A percentile compares a stretch with the other conserved stretches of the same genome.
Evolutionary conservation across 305 asterid species (phyloP).

Genomic region (Fraxinus ornus): DNA sequence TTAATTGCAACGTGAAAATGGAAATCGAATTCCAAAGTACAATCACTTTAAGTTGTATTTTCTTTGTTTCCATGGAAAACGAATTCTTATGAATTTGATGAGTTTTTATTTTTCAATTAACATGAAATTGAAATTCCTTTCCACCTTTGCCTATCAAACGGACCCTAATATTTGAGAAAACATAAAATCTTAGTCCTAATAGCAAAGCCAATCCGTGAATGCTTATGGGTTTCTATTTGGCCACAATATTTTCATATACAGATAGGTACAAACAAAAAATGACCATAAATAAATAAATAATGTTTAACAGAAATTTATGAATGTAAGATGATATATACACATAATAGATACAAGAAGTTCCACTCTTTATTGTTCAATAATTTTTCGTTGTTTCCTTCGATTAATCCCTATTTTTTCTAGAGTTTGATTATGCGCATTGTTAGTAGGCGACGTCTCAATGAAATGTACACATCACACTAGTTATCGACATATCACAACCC

Average conservation of each 20-base stretch:
- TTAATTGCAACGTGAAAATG: too few relatives aligned
- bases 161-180: too few relatives aligned
- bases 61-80: too few relatives aligned
- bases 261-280: constrained; percentile 16
- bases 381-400: not conserved
- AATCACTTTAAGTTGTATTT: too few relatives aligned
- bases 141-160: too few relatives aligned
- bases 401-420: not conserved
- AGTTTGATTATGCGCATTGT: not conserved
- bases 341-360: constrained; percentile 30
- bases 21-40: too few relatives aligned
- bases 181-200: too few relatives aligned
- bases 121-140: too few relatives aligned
- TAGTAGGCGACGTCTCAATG: not conserved
- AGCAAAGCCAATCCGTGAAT: constrained; percentile 17
- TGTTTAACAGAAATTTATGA: constrained; percentile 17
- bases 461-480: not conserved
- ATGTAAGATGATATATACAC: constrained; percentile 25
- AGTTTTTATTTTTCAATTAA: too few relatives aligned
- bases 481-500: not conserved
- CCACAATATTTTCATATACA: constrained; percentile 14
- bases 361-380: not conserved
- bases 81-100: too few relatives aligned
- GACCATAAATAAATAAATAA: constrained; percentile 10
- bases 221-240: constrained; percentile 3